phyloP scores from a whole-genome alignment of 805 yeast species.

The Suhomyces canberraensis region DNA sequence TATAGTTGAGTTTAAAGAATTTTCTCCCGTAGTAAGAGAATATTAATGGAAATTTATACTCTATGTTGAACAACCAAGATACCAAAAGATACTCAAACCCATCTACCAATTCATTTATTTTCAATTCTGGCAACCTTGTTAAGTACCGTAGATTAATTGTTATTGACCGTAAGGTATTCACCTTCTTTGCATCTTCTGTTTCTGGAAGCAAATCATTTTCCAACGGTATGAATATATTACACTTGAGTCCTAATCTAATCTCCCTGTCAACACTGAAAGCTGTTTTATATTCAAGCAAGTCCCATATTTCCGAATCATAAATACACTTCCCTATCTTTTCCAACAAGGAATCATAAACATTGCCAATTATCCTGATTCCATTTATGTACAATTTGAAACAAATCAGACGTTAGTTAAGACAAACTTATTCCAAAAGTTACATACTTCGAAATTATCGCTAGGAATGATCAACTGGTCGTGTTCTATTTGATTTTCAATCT shows the following conservation, averaged over 20 bases:
- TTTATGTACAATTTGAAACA: background rate
- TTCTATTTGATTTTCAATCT: background rate
- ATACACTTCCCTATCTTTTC: slow-evolving; percentile 10
- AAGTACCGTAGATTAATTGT: slow-evolving; percentile 1
- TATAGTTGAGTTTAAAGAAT: slow-evolving; percentile 16
- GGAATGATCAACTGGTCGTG: slow-evolving; percentile 8
- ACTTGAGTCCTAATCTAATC: slow-evolving; percentile 3
- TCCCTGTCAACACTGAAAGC: background rate
- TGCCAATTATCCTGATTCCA: background rate
- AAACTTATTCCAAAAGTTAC: too few relatives aligned
- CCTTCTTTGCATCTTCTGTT: background rate
- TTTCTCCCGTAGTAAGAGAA: slow-evolving; percentile 23
- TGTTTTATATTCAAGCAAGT: slow-evolving; percentile 1
- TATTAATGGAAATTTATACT: slow-evolving; percentile 20
- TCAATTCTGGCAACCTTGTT: background rate
- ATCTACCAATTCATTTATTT: background rate
- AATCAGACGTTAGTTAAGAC: slow-evolving; percentile 1
- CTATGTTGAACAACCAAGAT: slow-evolving; percentile 20
- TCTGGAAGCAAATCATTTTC: background rate
- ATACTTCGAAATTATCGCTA: slow-evolving; percentile 6
- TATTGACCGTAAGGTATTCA: background rate
- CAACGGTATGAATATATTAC: slow-evolving; percentile 8
- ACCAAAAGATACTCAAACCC: slow-evolving; percentile 17
- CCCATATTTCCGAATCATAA: slow-evolving; percentile 6
- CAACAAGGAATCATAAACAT: slow-evolving; percentile 9